Percentiles rank a stretch among this genome's conserved stretches.
Evolutionary conservation across 768 basidiomycete genomes (phyloP).

Genomic region (Pulveroboletus sp.): DNA sequence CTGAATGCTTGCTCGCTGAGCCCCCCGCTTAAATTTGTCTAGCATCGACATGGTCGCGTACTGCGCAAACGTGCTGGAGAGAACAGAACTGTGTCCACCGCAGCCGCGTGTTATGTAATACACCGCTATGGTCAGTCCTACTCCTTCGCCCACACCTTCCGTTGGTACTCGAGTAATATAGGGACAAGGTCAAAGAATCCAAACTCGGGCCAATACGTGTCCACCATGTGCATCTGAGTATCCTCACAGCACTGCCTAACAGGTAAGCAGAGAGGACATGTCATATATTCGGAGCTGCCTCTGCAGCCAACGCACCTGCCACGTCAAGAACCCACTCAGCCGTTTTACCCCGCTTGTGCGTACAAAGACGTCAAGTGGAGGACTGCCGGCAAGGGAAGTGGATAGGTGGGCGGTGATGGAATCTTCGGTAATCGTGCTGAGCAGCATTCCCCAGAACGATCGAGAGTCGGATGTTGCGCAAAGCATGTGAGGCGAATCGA

Average conservation of each 20-base stretch:
- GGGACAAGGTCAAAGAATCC: slow-evolving; percentile 83
- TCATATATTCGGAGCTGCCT: no score
- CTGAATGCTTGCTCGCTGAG: slow-evolving; percentile 76
- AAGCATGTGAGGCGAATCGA: slow-evolving; percentile 1
- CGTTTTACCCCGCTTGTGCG: slow-evolving; percentile 82
- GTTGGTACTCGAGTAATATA: slow-evolving; percentile 84
- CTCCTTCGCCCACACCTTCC: slow-evolving; percentile 50
- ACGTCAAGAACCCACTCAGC: slow-evolving; percentile 72
- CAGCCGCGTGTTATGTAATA: not conserved
- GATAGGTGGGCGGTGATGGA: slow-evolving; percentile 65
- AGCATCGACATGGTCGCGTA: slow-evolving; percentile 50
- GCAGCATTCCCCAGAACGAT: not conserved
- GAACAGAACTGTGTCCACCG: not conserved
- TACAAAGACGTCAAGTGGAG: slow-evolving; percentile 84
- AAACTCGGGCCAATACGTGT: slow-evolving; percentile 91
- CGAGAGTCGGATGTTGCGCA: not conserved
- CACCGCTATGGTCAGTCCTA: not conserved
- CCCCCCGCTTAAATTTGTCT: slow-evolving; percentile 76
- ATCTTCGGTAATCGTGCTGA: slow-evolving; percentile 56
- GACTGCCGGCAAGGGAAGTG: slow-evolving; percentile 59
- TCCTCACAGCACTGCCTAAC: slow-evolving; percentile 62
- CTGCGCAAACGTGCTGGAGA: not conserved
- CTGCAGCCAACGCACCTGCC: slow-evolving; percentile 68
- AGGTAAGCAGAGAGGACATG: not conserved
- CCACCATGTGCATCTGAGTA: slow-evolving; percentile 83